Evolutionary conservation across 176 grass and related monocot species (phyloP).

Genomic region (Carex cristatella): DNA sequence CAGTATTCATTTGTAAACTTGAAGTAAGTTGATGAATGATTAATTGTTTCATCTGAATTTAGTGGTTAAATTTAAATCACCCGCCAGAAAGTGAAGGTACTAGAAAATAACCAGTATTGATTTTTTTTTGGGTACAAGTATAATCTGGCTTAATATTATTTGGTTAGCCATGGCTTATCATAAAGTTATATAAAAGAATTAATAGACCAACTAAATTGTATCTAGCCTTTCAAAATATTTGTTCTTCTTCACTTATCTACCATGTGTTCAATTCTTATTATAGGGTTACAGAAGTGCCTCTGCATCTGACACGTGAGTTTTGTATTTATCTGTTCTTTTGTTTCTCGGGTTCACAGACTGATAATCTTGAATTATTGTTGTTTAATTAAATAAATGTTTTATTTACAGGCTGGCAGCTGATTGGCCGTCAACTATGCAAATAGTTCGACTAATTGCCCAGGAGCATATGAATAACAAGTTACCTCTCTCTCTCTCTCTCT

Average conservation of each 20-base stretch:
- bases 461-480: constrained; percentile 98
- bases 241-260: neutral
- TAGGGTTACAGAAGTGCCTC: constrained; percentile 93
- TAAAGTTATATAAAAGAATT: neutral
- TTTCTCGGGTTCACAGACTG: neutral
- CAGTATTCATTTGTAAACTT: constrained; percentile 98
- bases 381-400: constrained; percentile 25
- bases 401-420: constrained; percentile 71
- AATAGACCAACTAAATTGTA: neutral
- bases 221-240: neutral
- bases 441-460: constrained; percentile 91
- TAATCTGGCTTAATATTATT: neutral
- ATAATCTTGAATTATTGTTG: constrained; percentile 1
- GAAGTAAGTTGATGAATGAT: constrained; percentile 66
- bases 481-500: constrained; percentile 14
- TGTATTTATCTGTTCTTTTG: neutral
- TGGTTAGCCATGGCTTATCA: neutral
- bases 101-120: neutral
- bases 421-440: constrained; percentile 98
- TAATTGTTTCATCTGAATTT: neutral
- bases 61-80: neutral
- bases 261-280: neutral
- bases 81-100: neutral
- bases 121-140: neutral
- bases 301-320: constrained; percentile 88